Evolutionary conservation across 176 grass and related monocot genomes (phyloP), one percentile per base, ranked within the genome.

Genomic region (Alloteropsis semialata): DNA sequence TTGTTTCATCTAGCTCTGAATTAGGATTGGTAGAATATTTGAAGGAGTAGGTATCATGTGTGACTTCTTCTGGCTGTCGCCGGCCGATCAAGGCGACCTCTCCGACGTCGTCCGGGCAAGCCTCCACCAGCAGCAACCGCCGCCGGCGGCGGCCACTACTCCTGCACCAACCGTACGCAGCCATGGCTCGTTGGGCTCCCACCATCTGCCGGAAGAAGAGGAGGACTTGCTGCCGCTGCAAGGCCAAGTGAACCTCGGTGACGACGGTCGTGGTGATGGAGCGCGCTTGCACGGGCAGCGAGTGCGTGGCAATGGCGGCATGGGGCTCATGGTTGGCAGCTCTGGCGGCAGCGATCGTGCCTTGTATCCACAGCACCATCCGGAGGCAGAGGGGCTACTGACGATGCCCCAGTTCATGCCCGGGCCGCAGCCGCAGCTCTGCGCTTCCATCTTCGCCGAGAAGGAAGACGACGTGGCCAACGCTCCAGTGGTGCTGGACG

Each of bases 21-120:
- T 61, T 33, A 5, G 22, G 37, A 73, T 74, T 45, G 73, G 41
- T 41, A 54, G 6, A n/a, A 54, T 22, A 15, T 28, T 28, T 68
- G 37, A 17, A 28, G n/a, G 4, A 30, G 45, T 13, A 54, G 5
- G 11, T n/a, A 27, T 51, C 84, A 95, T 95, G 96, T 87, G 96
- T 25, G 96, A 98, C 89, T 90, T 82, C 58, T 98, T 95, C 48
- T 98, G 92, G 96, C 51, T 60, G 65, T 87, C 85, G 54, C 64
- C 82, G 57, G 77, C 75, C 67, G 93, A 91, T 10, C 89, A 91
- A 87, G 92, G 92, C 72, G 92, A 92, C 43, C 92, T 94, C 76
- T 94, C 87, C 0, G 92, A 94, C 30, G 59, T 94, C 3, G 88
- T 97, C 13, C 72, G 89, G 2, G 76, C 87, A 15, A 85, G 88